Conservation (phyloP, 1,284 basidiomycete species). For the Apiotrichum montevideense region DNA sequence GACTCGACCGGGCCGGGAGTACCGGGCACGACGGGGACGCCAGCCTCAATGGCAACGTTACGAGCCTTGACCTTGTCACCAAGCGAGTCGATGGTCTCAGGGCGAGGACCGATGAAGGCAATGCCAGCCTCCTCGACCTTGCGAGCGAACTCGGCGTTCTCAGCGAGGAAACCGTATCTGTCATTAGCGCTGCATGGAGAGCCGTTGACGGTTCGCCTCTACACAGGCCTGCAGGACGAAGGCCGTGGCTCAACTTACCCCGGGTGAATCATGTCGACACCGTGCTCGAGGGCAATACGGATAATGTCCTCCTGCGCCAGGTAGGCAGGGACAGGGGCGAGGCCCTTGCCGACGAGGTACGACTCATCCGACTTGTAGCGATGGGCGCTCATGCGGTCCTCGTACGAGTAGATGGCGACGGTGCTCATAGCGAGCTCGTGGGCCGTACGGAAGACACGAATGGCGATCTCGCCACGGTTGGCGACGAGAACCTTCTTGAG, state of each 20-base stretch:
- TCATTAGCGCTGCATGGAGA: background rate
- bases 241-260: conserved; percentile 55
- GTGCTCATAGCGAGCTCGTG: conserved; percentile 99
- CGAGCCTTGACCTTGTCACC: conserved; percentile 99
- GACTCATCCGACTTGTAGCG: conserved; percentile 99
- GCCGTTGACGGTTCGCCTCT: background rate
- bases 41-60: conserved; percentile 66
- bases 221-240: background rate
- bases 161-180: conserved; percentile 95
- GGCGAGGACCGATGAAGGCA: conserved; percentile 92
- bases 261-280: conserved; percentile 99
- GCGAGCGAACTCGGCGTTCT: conserved; percentile 91
- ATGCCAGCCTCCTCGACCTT: conserved; percentile 97
- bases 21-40: conserved; percentile 95
- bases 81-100: conserved; percentile 93
- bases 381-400: conserved; percentile 95
- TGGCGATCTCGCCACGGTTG: conserved; percentile 98
- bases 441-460: conserved; percentile 96
- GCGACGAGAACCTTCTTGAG: conserved; percentile 91
- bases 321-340: conserved; percentile 94
- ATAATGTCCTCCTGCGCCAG: conserved; percentile 97
- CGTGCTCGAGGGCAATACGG: conserved; percentile 86
- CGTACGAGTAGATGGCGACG: conserved; percentile 95
- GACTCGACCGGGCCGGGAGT: conserved; percentile 86
- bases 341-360: conserved; percentile 92